Percentiles rank a stretch among this genome's conserved stretches.
Conservation (phyloP, 2,329 filamentous ascomycete genomes). For the Alternaria novae-zelandiae region DNA sequence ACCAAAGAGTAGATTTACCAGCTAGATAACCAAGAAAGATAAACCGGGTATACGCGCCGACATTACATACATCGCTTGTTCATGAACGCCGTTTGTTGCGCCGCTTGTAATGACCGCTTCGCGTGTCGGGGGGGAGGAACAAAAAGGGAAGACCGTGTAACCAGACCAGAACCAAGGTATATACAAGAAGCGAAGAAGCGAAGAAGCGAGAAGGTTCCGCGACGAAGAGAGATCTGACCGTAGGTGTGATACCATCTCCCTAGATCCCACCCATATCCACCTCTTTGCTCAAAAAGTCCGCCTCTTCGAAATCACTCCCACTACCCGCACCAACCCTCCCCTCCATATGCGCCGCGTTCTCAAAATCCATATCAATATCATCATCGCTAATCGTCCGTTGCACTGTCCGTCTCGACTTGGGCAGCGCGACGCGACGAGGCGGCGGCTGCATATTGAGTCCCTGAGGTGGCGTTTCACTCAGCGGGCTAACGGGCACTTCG, state of each 20-base stretch:
- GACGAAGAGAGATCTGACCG: background rate
- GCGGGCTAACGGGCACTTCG: slow-evolving; percentile 45
- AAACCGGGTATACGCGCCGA: slow-evolving; percentile 26
- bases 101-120: background rate
- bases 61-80: slow-evolving; percentile 7
- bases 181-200: slow-evolving; percentile 11
- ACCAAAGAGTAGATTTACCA: background rate
- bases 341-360: slow-evolving; percentile 38
- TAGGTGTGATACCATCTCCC: background rate
- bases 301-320: slow-evolving; percentile 71
- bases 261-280: slow-evolving; percentile 45
- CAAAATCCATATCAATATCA: slow-evolving; percentile 42
- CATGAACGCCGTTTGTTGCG: slow-evolving; percentile 6
- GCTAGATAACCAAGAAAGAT: background rate
- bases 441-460: slow-evolving; percentile 26
- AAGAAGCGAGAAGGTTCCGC: background rate
- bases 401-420: slow-evolving; percentile 28
- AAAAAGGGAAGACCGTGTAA: background rate
- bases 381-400: slow-evolving; percentile 22
- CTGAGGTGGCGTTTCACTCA: slow-evolving; percentile 35
- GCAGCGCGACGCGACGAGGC: slow-evolving; percentile 39
- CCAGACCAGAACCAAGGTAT: background rate
- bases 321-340: slow-evolving; percentile 43
- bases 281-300: slow-evolving; percentile 60
- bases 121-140: background rate